phyloP scores from a whole-genome alignment of 2,329 filamentous ascomycete genomes.

The Clarireedia paspali region DNA sequence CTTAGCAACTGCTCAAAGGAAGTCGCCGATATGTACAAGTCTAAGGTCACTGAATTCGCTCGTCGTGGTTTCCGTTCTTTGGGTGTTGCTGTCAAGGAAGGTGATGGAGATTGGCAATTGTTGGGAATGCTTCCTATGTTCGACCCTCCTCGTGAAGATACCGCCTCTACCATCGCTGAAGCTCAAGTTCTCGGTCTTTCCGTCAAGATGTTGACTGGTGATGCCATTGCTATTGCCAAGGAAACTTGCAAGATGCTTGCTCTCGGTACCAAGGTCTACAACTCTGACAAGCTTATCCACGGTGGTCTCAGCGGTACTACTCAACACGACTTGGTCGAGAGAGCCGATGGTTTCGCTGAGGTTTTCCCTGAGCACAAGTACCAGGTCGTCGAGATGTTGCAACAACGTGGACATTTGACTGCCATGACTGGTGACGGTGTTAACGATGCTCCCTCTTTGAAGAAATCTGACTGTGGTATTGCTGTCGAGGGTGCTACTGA shows the following conservation, averaged over 20 bases:
- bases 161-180: conserved; percentile 70
- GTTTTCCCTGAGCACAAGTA: conserved; percentile 96
- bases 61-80: conserved; percentile 74
- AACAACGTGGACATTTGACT: conserved; percentile 88
- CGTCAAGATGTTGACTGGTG: conserved; percentile 78
- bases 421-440: conserved; percentile 96
- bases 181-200: conserved; percentile 68
- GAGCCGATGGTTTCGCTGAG: conserved; percentile 89
- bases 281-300: conserved; percentile 70
- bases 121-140: conserved; percentile 75
- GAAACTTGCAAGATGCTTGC: conserved; percentile 79
- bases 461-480: conserved; percentile 93
- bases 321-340: conserved; percentile 72
- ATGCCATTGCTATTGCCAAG: conserved; percentile 72
- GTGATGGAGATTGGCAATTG: conserved; percentile 62
- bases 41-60: conserved; percentile 68
- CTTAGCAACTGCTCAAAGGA: conserved; percentile 61
- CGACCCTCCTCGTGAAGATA: conserved; percentile 71
- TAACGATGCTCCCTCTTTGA: conserved; percentile 86
- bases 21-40: conserved; percentile 58
- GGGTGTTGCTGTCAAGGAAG: conserved; percentile 72
- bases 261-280: conserved; percentile 73
- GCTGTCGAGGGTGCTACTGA: conserved; percentile 88
- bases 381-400: conserved; percentile 86
- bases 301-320: conserved; percentile 66